Base-by-base conservation (phyloP, 306 rosid species). In the Biancaea sappan region DNA sequence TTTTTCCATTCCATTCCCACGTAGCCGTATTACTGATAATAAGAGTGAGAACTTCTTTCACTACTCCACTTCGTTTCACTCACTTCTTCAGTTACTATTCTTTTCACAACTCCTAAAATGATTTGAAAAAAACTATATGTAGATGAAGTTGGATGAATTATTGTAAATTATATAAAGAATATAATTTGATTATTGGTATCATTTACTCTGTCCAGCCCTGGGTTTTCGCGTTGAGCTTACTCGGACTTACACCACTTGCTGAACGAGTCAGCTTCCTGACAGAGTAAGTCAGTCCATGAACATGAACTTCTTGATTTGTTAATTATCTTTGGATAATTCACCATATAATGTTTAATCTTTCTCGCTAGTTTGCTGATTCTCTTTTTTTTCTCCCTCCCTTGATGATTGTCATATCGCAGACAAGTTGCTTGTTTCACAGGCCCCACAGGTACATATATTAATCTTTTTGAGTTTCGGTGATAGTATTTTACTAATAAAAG, bases 191-290 rank as follows among this genome's bases (percentile, higher is more conserved):
- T 19, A 35, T 26, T 59, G 31, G 31, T 5, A 26, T 44, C 2
- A 5, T 60, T 58, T 16, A 7, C 46, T 44, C 2, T 29, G 11
- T 70, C 73, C 91, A 93, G 98, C 86, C 98, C 0, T 93, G 96
- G 97, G 75, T 93, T 31, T 91, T 93, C 57, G 93, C 82, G 0
- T 68, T 91, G 88, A 93, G 98, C 67, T 82, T 93, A 70, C 82
- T 93, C 71, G 98, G 90, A 16, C 92, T 93, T 10, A 86, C 86
- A 40, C 92, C 93, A 12, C 90, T 93, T 2, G 98, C 98, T 14
- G 98, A 93, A 82, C 90, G 98, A 46, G 77, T 93, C 66, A 93
- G 98, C 76, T 93, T 93, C 75, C 76, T 93, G 40, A 91, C 98
- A 28, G 98, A 93, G 98, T 91, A 85, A 86, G 96, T 4, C 24